A percentile compares a stretch with the other conserved stretches of the same genome.
Evolutionary conservation across 2,329 filamentous ascomycete species (phyloP).

Genomic region (Beauveria scarabaeidicola): DNA sequence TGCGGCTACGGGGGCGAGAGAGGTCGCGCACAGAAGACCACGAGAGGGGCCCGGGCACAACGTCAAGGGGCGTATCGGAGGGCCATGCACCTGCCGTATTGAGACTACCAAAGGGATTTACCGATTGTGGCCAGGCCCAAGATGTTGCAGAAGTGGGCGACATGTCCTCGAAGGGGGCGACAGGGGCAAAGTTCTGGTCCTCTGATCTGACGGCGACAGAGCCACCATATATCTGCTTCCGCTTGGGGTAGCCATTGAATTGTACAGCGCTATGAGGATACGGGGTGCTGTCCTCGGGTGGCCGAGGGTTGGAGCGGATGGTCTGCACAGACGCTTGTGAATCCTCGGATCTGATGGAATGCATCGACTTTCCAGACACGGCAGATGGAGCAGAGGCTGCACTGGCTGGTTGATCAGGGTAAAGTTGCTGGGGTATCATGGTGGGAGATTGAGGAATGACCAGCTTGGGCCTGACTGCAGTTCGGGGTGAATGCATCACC

Average conservation of each 20-base stretch:
- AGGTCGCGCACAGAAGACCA: background rate
- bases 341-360: slow-evolving; percentile 11
- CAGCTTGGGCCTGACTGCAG: slow-evolving; percentile 21
- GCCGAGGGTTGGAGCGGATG: slow-evolving; percentile 19
- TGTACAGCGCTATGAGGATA: slow-evolving; percentile 18
- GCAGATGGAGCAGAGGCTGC: slow-evolving; percentile 14
- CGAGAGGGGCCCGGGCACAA: background rate
- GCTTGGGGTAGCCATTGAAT: slow-evolving; percentile 13
- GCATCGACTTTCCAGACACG: slow-evolving; percentile 15
- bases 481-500: background rate
- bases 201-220: slow-evolving; percentile 2
- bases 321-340: slow-evolving; percentile 19
- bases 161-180: slow-evolving; percentile 15
- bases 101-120: background rate
- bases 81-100: background rate
- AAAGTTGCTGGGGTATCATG: slow-evolving; percentile 7
- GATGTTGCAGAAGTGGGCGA: slow-evolving; percentile 13
- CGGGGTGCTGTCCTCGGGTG: slow-evolving; percentile 23
- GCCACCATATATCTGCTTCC: slow-evolving; percentile 15
- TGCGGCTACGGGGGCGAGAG: background rate
- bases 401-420: background rate
- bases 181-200: background rate
- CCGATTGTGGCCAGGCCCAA: slow-evolving; percentile 14
- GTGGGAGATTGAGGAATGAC: slow-evolving; percentile 20
- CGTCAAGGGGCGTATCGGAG: background rate